Conservation (phyloP, 495 filamentous ascomycete genomes). For the Terfezia claveryi region DNA sequence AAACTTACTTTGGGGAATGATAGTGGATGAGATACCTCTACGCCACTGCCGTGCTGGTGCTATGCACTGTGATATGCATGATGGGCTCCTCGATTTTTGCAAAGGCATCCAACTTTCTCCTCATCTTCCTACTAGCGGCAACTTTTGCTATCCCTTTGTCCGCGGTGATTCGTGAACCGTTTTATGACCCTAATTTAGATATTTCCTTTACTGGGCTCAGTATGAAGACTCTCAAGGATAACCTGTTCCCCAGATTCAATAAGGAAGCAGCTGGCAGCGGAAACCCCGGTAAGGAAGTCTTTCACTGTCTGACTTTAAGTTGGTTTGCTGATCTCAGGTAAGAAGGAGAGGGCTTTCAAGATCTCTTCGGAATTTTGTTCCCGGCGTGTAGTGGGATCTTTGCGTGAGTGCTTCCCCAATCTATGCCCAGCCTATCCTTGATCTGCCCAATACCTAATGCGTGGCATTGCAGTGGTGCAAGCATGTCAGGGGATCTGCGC, state of each 20-base stretch:
- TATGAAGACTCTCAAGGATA: slow-evolving; percentile 41
- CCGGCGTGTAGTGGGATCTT: slow-evolving; percentile 33
- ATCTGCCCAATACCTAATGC: not conserved
- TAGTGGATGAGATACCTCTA: slow-evolving; percentile 63
- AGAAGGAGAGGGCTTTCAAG: slow-evolving; percentile 46
- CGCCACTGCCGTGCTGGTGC: slow-evolving; percentile 44
- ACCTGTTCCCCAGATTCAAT: slow-evolving; percentile 47
- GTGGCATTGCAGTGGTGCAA: slow-evolving; percentile 40
- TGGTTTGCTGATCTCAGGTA: not conserved
- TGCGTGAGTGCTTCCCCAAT: slow-evolving; percentile 25
- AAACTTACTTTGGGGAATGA: not conserved
- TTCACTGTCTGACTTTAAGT: not conserved
- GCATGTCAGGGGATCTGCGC: slow-evolving; percentile 71
- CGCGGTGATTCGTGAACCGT: slow-evolving; percentile 41
- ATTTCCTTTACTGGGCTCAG: slow-evolving; percentile 61
- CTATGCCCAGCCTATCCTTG: not conserved
- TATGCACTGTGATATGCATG: slow-evolving; percentile 59
- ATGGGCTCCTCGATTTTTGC: slow-evolving; percentile 65
- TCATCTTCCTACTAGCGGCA: slow-evolving; percentile 47
- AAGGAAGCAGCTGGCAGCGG: slow-evolving; percentile 46
- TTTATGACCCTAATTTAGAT: slow-evolving; percentile 34
- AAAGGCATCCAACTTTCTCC: slow-evolving; percentile 56
- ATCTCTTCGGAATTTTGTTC: slow-evolving; percentile 57
- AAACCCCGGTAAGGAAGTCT: slow-evolving; percentile 25
- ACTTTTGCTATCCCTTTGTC: slow-evolving; percentile 71